Evolutionary conservation across 1,139 yeast species (phyloP), one percentile per base, ranked within the genome.

Genomic region (Yamadazyma epiphylla): DNA sequence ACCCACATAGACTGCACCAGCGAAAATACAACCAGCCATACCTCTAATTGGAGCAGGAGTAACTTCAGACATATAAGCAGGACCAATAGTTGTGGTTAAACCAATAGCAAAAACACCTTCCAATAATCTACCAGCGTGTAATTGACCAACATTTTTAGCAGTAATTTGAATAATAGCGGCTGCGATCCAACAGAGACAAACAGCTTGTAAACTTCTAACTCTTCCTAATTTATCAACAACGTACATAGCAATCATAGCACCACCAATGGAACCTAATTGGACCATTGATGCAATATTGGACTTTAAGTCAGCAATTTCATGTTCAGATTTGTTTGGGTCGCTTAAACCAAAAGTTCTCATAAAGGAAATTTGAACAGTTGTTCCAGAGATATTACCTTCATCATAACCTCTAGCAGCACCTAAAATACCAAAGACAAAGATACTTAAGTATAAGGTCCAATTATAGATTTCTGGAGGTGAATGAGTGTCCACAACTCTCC

Each of bases 371-470:
- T 67, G 76, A 3, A 72, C 65, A 22, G 66, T 57, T 3, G 64
- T 53, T 7, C 77, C 78, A n/a, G 74, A 37, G 19, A 41, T 29
- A 28, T 33, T 33, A 29, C 83, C 84, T 52, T 77, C 83, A 49
- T 77, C 84, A 32, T 63, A 67, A 11, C 84, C 84, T 49, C 83
- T 57, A 8, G 80, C 78, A 15, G 75, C 64, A 9, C 84, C 84
- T 32, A 74, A 53, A 15, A 76, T 48, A 26, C 83, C 83, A 52
- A 75, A 77, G 4, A 74, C 68, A 28, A 71, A 55, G 10, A 76
- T 67, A 3, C 76, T 64, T 19, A 69, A 39, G 42, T 60, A 70
- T 28, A 75, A 56, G 8, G 68, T 66, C 43, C 54, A 40, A 51
- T 74, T 74, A 46, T 64, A 74, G 13, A 74, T 67, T 41, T 73